Evolutionary conservation across 129 eudicot species (phyloP).

Genomic region (Pulicaria dysenterica): DNA sequence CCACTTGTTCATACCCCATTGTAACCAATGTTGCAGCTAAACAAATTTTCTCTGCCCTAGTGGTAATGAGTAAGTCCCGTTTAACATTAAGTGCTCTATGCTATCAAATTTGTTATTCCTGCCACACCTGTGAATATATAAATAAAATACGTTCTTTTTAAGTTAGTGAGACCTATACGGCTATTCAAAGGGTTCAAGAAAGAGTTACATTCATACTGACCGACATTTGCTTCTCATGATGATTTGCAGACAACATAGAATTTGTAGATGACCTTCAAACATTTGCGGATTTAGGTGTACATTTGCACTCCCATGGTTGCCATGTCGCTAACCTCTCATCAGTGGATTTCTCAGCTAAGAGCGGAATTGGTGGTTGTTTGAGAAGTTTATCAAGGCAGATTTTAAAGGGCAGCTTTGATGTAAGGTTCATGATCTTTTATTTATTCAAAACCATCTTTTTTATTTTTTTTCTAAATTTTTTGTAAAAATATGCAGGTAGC

Average conservation of each 20-base stretch:
- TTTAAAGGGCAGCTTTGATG: constrained; percentile 57
- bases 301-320: constrained; percentile 67
- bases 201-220: not conserved
- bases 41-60: constrained; percentile 65
- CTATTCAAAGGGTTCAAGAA: not conserved
- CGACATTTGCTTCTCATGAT: not conserved
- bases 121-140: not conserved
- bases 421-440: constrained; percentile 34
- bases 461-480: constrained; percentile 7
- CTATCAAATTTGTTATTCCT: not conserved
- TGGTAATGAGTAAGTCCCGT: constrained; percentile 61
- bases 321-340: constrained; percentile 87
- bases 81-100: not conserved
- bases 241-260: constrained; percentile 75
- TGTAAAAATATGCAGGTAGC: constrained; percentile 50
- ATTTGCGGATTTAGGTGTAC: constrained; percentile 70
- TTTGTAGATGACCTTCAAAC: constrained; percentile 86
- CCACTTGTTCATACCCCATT: constrained; percentile 60
- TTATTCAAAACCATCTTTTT: not conserved
- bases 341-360: constrained; percentile 70
- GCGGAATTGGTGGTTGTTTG: constrained; percentile 81
- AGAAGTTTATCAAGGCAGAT: constrained; percentile 69
- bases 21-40: constrained; percentile 44
- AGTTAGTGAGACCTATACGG: too few relatives aligned
- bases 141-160: not conserved